Percentiles rank a stretch among this genome's conserved stretches.
Evolutionary conservation across 306 rosid species (phyloP).

Genomic region (Fragaria ananassa): DNA sequence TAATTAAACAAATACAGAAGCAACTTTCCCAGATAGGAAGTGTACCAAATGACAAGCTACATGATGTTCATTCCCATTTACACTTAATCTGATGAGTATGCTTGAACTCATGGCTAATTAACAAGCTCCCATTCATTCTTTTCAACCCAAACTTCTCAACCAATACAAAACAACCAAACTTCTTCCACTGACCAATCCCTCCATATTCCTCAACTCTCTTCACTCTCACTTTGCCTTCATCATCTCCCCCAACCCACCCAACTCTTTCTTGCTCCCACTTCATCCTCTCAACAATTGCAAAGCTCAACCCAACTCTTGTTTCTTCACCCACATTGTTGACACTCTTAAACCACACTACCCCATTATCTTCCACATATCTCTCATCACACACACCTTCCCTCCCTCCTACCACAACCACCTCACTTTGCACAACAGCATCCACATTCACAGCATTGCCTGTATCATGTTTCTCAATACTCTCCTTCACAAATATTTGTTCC

Average conservation of each 20-base stretch:
- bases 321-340: constrained; percentile 35
- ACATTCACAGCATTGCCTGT: constrained; percentile 16
- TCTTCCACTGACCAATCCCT: constrained; percentile 39
- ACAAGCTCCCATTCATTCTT: constrained; percentile 45
- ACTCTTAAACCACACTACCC: constrained; percentile 48
- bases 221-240: constrained; percentile 29
- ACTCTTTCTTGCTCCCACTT: constrained; percentile 49
- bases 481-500: constrained; percentile 30
- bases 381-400: constrained; percentile 20
- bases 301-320: constrained; percentile 59
- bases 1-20: not conserved
- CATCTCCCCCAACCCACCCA: constrained; percentile 38
- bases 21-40: not conserved
- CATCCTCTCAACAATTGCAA: constrained; percentile 65
- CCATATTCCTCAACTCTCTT: constrained; percentile 50
- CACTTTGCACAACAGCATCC: constrained; percentile 22
- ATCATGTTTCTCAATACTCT: not conserved
- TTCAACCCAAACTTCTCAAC: constrained; percentile 51
- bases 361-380: constrained; percentile 20
- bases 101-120: constrained; percentile 42
- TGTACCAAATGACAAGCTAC: not conserved
- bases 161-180: constrained; percentile 44
- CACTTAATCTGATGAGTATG: constrained; percentile 46
- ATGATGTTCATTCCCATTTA: constrained; percentile 47
- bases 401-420: constrained; percentile 29